A percentile compares a stretch with the other conserved stretches of the same genome.
Evolutionary conservation across 1,139 yeast genomes (phyloP).

Genomic region (Sugiyamaella japonica): DNA sequence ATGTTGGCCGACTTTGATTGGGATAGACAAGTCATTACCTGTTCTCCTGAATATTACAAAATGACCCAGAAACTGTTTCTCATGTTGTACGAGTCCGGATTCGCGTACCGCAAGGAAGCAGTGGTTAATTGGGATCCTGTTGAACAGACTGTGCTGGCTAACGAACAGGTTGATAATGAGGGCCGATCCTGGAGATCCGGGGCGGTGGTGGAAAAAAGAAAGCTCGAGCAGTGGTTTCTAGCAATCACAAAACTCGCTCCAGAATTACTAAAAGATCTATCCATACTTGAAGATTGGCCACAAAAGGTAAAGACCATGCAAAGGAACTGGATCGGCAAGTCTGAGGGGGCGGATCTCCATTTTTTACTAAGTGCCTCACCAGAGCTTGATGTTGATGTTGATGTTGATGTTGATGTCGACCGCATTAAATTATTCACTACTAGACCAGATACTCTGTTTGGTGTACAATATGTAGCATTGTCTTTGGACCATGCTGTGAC

Average conservation of each 20-base stretch:
- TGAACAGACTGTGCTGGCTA: slow-evolving; percentile 90
- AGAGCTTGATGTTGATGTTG: too few species aligned
- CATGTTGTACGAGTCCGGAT: slow-evolving; percentile 66
- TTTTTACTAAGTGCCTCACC: slow-evolving; percentile 41
- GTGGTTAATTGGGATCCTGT: slow-evolving; percentile 98
- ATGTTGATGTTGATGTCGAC: background rate
- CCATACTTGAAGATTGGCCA: slow-evolving; percentile 73
- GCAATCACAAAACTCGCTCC: slow-evolving; percentile 81
- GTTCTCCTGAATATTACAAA: slow-evolving; percentile 82
- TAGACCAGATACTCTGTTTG: slow-evolving; percentile 81
- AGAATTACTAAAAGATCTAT: slow-evolving; percentile 62
- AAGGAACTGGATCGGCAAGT: slow-evolving; percentile 87
- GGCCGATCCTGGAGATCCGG: slow-evolving; percentile 98
- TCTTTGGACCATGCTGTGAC: slow-evolving; percentile 70
- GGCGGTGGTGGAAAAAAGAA: slow-evolving; percentile 79
- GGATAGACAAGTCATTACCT: slow-evolving; percentile 88
- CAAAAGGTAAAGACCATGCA: slow-evolving; percentile 87
- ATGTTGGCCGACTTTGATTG: slow-evolving; percentile 92
- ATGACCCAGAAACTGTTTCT: slow-evolving; percentile 90
- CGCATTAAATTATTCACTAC: slow-evolving; percentile 59
- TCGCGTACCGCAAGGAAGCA: slow-evolving; percentile 83
- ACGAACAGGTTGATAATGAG: slow-evolving; percentile 89
- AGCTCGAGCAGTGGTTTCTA: slow-evolving; percentile 88
- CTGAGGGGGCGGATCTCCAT: slow-evolving; percentile 70
- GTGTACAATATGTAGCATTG: slow-evolving; percentile 80